Conservation (phyloP, 768 basidiomycete genomes). For the Rossbeevera mucosa region DNA sequence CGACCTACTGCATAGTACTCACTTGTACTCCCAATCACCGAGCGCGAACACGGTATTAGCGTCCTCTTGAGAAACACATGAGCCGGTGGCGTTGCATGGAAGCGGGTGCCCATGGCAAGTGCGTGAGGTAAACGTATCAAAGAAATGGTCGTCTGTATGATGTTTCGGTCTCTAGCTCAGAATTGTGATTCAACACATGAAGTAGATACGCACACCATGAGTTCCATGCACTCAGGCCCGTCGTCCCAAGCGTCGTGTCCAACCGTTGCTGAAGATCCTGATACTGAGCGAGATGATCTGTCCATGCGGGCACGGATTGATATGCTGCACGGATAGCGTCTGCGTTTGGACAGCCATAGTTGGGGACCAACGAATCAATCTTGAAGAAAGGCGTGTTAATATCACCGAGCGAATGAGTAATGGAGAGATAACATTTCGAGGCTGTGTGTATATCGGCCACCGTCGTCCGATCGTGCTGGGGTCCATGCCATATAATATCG, state of each 20-base stretch:
- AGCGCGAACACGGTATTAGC: constrained; percentile 51
- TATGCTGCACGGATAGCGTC: constrained; percentile 35
- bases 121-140: constrained; percentile 48
- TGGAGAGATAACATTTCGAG: constrained; percentile 32
- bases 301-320: constrained; percentile 45
- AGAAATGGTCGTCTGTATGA: constrained; percentile 38
- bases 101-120: constrained; percentile 39
- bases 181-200: neutral
- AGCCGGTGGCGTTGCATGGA: constrained; percentile 41
- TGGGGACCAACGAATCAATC: constrained; percentile 47
- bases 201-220: constrained; percentile 39
- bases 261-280: constrained; percentile 35
- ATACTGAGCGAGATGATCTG: constrained; percentile 38
- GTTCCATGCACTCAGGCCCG: constrained; percentile 38
- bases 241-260: constrained; percentile 38
- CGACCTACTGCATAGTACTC: constrained; percentile 6
- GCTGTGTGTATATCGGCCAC: constrained; percentile 42
- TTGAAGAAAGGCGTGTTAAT: constrained; percentile 7
- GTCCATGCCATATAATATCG: constrained; percentile 44
- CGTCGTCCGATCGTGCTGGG: constrained; percentile 24
- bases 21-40: constrained; percentile 61
- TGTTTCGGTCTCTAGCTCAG: neutral
- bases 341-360: constrained; percentile 43
- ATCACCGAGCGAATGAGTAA: neutral
- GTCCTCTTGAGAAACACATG: constrained; percentile 40